These are phyloP conservation scores for Zopfochytrium polystomum DNA, from an alignment of 371 early-diverging fungal genomes.

Conservation along the genomic window DNA sequence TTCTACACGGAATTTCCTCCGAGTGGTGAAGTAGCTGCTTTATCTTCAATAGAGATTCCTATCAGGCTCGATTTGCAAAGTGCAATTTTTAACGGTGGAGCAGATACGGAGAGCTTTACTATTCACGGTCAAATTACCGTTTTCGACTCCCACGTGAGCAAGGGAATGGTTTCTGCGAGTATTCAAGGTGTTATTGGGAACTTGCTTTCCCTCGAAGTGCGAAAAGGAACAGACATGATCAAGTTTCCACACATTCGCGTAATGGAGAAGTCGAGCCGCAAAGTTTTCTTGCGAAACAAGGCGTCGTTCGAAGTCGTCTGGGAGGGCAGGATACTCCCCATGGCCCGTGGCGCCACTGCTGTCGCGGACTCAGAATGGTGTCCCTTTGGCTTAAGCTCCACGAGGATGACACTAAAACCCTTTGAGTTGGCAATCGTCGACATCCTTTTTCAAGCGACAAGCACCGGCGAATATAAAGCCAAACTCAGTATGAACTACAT, in stretches of 20 bases:
- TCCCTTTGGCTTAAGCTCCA: slow-evolving; percentile 40
- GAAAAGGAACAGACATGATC: slow-evolving; percentile 29
- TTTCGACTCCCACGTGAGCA: slow-evolving; percentile 35
- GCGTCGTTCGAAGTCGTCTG: slow-evolving; percentile 40
- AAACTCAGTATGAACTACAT: slow-evolving; percentile 40
- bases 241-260: slow-evolving; percentile 37
- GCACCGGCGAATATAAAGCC: slow-evolving; percentile 36
- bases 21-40: slow-evolving; percentile 41
- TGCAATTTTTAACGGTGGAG: slow-evolving; percentile 1
- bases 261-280: slow-evolving; percentile 38
- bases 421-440: slow-evolving; percentile 43
- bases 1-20: slow-evolving; percentile 44
- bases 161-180: slow-evolving; percentile 34
- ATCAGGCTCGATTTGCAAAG: slow-evolving; percentile 22
- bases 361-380: slow-evolving; percentile 28
- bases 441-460: slow-evolving; percentile 43
- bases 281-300: slow-evolving; percentile 45
- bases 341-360: neutral
- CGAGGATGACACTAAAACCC: slow-evolving; percentile 44
- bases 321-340: slow-evolving; percentile 39
- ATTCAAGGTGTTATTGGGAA: slow-evolving; percentile 38
- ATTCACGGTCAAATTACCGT: slow-evolving; percentile 43
- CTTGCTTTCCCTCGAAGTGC: slow-evolving; percentile 31
- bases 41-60: slow-evolving; percentile 42
- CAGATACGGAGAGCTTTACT: slow-evolving; percentile 15